Evolutionary conservation across 1,139 yeast species (phyloP), one percentile per base, ranked within the genome.

Genomic region (Zygosaccharomyces sapae): DNA sequence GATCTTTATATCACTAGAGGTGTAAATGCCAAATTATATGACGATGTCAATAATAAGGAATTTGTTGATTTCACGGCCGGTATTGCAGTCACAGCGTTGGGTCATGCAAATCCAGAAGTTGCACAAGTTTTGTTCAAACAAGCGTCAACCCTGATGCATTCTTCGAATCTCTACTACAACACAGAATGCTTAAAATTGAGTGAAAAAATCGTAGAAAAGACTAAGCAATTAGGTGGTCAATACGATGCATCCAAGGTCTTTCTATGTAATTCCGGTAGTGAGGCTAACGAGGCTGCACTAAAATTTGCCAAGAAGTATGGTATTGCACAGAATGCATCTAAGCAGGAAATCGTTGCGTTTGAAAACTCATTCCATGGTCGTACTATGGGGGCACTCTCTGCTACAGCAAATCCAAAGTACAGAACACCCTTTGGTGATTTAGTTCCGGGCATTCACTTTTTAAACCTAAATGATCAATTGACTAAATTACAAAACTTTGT

Each of bases 251-350:
- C 86, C 29, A 74, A 83, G 50, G 96, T 89, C n/a, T 92, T 92
- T 60, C 71, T 92, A 50, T 83, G 94, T 63, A 92, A 90, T 64
- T 85, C 96, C 0, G 98, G 98, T 42, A 83, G 97, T 6, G 98
- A 92, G 68, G 97, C 98, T 47, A 92, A 90, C 62, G 98, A 92
- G 67, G 98, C 97, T 1, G 98, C 98, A 0, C 70, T 92, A 59
- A 92, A 92, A 66, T 92, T 92, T 71, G 97, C 97, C 13, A 80
- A 97, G 63, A 90, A 88, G 65, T 77, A 79, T 61, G 96, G 95
- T 48, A 81, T 81, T 55, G 56, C 71, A 3, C 67, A 75, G 37
- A 66, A 69, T 48, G 75, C 72, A 10, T 76, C 74, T 38, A 90
- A 90, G 64, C 74, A 69, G 52, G 95, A 88, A 60, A 74, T 92